Base-by-base conservation (phyloP, 805 yeast genomes). In the Kazachstania bromeliacearum region DNA sequence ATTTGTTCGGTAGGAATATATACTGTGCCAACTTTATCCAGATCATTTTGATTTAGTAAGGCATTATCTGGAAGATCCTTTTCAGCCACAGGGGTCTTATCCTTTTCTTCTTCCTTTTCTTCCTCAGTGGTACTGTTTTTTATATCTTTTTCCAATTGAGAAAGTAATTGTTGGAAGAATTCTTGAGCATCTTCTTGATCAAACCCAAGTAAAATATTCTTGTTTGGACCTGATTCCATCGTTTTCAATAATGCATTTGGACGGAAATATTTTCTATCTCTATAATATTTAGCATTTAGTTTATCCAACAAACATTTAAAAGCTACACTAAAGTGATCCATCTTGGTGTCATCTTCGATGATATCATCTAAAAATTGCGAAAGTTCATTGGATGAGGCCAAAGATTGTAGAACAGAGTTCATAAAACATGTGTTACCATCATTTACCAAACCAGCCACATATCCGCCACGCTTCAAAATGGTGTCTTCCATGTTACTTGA, bases 101-200 rank as follows among this genome's bases (percentile, higher is more conserved):
- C 36, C 4, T 21, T 31, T 7, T 34, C 31, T 17, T 56, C 54
- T 45, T 15, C 15, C 3, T 35, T 35, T 2, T 31, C 28, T 10
- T 31, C 34, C 12, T 55, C 54, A 0, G 58, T 18, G 4, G 15
- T 12, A 6, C 20, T 18, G 2, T 53, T 7, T 56, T 43, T 42
- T 4, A 42, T 25, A 31, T 42, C 37, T 39, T 55, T 61, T 65
- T 83, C 94, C 22, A 83, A 62, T 38, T 79, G 74, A 28, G 72
- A 67, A 68, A 83, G 66, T 2, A 82, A 70, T 35, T 79, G 69
- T 55, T 88, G 96, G 63, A 88, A 88, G 51, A 88, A 88, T 57
- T 88, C 97, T 59, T 88, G 96, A 0, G 96, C 96, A 62, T 88
- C 97, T 57, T 88, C 96, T 61, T 88, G 97, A 51, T 84, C 85